Evolutionary conservation across 2,329 filamentous ascomycete genomes (phyloP).

Genomic region (Phyllosticta citribraziliensis): DNA sequence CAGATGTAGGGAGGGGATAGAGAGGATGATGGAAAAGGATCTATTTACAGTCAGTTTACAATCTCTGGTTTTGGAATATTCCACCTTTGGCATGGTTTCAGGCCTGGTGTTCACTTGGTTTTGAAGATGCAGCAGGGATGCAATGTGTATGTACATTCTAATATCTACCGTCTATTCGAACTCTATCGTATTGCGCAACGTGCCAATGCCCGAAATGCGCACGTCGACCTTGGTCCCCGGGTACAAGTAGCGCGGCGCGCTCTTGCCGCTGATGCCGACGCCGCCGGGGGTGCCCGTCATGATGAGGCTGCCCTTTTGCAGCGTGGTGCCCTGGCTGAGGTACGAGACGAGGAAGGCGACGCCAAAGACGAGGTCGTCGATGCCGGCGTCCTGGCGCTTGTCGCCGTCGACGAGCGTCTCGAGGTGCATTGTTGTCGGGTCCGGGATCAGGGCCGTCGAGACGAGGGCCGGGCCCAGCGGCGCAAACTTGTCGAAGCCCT

Average conservation of each 20-base stretch:
- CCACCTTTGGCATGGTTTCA: too few relatives aligned
- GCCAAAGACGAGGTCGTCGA: constrained; percentile 38
- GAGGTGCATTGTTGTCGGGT: constrained; percentile 35
- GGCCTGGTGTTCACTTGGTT: too few relatives aligned
- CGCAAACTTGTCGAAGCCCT: constrained; percentile 46
- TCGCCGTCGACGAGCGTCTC: constrained; percentile 41
- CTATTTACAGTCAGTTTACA: too few relatives aligned
- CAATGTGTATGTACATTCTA: background rate
- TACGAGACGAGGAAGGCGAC: constrained; percentile 38
- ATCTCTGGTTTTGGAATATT: too few relatives aligned
- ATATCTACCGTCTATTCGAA: constrained; percentile 13
- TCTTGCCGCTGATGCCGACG: constrained; percentile 32
- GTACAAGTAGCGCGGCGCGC: constrained; percentile 26
- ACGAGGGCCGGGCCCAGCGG: constrained; percentile 45
- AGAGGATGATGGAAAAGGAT: too few relatives aligned
- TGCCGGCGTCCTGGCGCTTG: constrained; percentile 32
- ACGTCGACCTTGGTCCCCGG: constrained; percentile 26
- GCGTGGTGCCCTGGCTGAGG: constrained; percentile 34
- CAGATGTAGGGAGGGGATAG: too few relatives aligned
- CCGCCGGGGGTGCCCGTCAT: constrained; percentile 38
- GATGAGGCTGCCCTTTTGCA: constrained; percentile 39
- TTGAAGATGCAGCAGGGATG: background rate
- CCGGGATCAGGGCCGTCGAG: constrained; percentile 30
- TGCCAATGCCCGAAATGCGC: constrained; percentile 21
- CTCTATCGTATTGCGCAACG: constrained; percentile 23